Percentiles rank a stretch among this genome's conserved stretches.
Conservation (phyloP, 345 rosid species). For the Cardamine occulta region DNA sequence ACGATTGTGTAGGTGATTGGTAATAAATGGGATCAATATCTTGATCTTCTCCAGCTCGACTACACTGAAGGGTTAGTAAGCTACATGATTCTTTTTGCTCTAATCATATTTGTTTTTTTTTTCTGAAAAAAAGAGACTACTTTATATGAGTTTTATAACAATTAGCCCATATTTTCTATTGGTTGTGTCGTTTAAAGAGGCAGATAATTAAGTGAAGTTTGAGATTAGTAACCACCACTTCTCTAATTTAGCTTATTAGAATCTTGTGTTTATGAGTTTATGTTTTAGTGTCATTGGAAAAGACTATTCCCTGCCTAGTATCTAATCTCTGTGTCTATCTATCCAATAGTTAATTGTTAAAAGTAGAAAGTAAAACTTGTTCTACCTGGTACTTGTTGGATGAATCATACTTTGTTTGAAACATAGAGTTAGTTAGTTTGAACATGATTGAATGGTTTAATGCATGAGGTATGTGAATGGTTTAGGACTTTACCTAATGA, state of each 20-base stretch:
- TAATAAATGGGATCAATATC: slow-evolving; percentile 48
- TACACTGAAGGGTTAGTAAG: slow-evolving; percentile 47
- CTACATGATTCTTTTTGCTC: not conserved
- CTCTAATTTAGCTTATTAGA: not conserved
- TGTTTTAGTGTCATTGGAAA: not conserved
- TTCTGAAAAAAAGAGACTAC: slow-evolving; percentile 8
- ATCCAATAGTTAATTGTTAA: not conserved
- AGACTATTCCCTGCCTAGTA: not conserved
- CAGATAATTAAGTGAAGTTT: not conserved
- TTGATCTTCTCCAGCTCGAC: slow-evolving; percentile 47
- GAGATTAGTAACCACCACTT: slow-evolving; percentile 4
- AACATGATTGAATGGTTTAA: not conserved
- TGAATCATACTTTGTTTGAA: not conserved
- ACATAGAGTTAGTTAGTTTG: not conserved
- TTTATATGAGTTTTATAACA: not conserved
- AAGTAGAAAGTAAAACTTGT: not conserved
- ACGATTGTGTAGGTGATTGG: slow-evolving; percentile 43
- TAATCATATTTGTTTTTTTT: not conserved
- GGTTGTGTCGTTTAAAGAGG: too few relatives aligned
- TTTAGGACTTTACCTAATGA: not conserved
- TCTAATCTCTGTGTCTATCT: not conserved
- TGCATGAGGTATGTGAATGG: not conserved
- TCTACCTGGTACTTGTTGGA: not conserved
- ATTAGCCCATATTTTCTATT: not conserved
- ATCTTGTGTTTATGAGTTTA: not conserved